Conservation (phyloP, 441 rosid genomes). For the Erodium moschatum region DNA sequence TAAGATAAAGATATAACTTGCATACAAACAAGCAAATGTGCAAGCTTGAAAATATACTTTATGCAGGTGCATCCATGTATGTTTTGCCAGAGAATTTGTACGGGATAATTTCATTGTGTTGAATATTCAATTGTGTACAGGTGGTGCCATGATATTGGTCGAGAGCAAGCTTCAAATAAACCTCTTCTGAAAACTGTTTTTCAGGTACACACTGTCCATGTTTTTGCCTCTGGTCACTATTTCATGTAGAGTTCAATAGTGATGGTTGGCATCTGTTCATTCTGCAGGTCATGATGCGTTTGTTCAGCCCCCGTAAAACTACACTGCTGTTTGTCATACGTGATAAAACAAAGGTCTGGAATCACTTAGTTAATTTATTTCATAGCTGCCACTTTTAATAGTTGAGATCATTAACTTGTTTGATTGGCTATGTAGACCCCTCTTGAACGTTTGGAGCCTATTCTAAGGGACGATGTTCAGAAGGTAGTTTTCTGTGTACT, state of each 20-base stretch:
- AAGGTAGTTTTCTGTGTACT: constrained; percentile 40
- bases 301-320: constrained; percentile 87
- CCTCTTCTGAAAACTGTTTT: constrained; percentile 85
- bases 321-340: constrained; percentile 88
- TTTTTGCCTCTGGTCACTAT: constrained; percentile 10
- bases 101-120: constrained; percentile 17
- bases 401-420: constrained; percentile 10
- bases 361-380: constrained; percentile 18
- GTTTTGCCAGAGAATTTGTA: background rate
- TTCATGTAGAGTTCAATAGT: constrained; percentile 15
- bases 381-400: constrained; percentile 13
- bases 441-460: constrained; percentile 57
- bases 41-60: background rate
- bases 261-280: constrained; percentile 16
- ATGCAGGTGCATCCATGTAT: background rate
- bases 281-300: constrained; percentile 75
- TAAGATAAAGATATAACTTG: background rate
- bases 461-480: constrained; percentile 77
- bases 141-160: constrained; percentile 98
- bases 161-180: constrained; percentile 90
- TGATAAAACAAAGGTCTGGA: constrained; percentile 74
- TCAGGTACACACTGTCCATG: constrained; percentile 38
- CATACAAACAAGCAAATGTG: background rate
- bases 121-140: constrained; percentile 31
- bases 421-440: constrained; percentile 53